phyloP scores from a whole-genome alignment of 305 asterid species.

The Fraxinus latifolia region DNA sequence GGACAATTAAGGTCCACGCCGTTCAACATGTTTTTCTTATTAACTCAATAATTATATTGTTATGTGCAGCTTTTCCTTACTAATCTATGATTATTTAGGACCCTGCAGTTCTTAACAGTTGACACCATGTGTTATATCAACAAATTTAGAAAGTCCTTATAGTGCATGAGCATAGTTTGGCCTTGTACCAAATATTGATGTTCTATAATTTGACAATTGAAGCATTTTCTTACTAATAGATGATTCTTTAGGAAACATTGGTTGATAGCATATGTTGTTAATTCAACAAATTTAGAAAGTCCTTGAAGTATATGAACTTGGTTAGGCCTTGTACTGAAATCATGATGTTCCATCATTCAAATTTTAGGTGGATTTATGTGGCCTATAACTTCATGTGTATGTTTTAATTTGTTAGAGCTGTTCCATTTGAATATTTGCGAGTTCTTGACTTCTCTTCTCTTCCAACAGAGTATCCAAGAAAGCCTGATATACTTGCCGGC shows the following conservation, averaged over 20 bases:
- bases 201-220: background rate
- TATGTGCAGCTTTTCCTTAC: background rate
- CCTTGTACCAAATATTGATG: constrained; percentile 9
- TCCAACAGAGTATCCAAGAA: constrained; percentile 47
- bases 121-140: constrained; percentile 18
- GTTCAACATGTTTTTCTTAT: background rate
- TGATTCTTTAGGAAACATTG: background rate
- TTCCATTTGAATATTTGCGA: background rate
- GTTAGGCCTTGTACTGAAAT: background rate
- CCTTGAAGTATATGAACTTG: constrained; percentile 1
- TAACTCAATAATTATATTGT: background rate
- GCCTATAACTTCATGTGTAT: background rate
- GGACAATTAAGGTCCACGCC: background rate
- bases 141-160: constrained; percentile 4
- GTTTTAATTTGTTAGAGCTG: background rate
- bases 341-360: constrained; percentile 1
- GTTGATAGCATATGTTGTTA: constrained; percentile 12
- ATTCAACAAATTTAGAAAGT: constrained; percentile 19
- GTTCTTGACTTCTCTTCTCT: constrained; percentile 17
- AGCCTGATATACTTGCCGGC: constrained; percentile 33
- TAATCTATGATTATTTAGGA: background rate
- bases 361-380: background rate
- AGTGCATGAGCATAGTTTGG: background rate
- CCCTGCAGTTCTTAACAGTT: background rate
- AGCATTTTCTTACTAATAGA: background rate